Evolutionary conservation across 2,329 filamentous ascomycete genomes (phyloP), one percentile per base, ranked within the genome.

Genomic region (Ceratocystis colombiana): DNA sequence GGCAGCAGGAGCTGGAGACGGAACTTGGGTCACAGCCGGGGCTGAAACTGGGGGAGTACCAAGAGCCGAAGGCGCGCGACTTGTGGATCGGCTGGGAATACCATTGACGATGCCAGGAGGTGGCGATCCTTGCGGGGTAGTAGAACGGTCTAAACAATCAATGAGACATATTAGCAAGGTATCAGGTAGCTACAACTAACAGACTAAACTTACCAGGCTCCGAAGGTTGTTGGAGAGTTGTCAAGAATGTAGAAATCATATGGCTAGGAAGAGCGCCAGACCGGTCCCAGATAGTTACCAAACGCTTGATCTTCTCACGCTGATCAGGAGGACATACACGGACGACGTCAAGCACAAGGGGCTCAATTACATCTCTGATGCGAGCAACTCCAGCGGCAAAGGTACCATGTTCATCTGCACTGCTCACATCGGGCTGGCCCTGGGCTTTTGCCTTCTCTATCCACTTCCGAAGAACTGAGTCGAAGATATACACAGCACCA

Each of bases 381-480:
- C 90, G 89, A 84, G 96, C 88, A 74, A 97, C 91, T 73, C 93
- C 94, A 72, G 92, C 92, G 74, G 91, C 90, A 82, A 88, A 96
- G 66, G 92, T 96, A 75, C 94, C 94, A 78, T 96, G 67, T 30
- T 68, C 90, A 71, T 87, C 85, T 71, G 92, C 90, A 76, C 85
- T 82, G 76, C 84, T 86, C 78, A 88, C 89, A 77, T 91, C 84
- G 74, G 88, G 78, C 75, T 97, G 92, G 73, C 89, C 89, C 71
- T 88, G 84, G 73, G 87, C 84, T 78, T 92, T 94, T 73, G 94
- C 93, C 78, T 91, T 89, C 77, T 97, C 93, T 80, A 96, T 86
- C 93, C 94, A 99, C 80, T 95, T 93, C 78, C 94, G 90, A 77
- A 92, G 93, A 84, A 99, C 92, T 81, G 93, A 96, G 83, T 99